These are phyloP conservation scores for Macrophomina tecta DNA, from an alignment of 2,329 filamentous ascomycete species.

Conservation along the genomic window DNA sequence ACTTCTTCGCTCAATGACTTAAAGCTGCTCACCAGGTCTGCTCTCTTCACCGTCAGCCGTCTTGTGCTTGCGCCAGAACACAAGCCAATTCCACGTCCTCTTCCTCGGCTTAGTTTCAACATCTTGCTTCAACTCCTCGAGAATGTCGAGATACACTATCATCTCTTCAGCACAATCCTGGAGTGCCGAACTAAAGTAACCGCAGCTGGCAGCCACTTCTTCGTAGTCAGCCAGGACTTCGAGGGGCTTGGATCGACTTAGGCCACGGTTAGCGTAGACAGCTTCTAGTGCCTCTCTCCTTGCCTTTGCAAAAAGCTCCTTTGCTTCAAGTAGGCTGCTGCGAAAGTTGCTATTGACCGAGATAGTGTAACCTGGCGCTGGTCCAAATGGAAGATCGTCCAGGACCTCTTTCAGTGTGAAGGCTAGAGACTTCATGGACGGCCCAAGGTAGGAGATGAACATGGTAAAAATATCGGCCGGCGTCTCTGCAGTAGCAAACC, in stretches of 20 bases:
- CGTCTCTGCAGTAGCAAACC: constrained; percentile 47
- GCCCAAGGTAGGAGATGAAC: constrained; percentile 87
- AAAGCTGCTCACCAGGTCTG: constrained; percentile 33
- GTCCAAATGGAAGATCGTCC: constrained; percentile 81
- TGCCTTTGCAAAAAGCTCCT: constrained; percentile 77
- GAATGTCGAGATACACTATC: constrained; percentile 77
- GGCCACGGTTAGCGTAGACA: constrained; percentile 80
- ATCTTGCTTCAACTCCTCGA: constrained; percentile 81
- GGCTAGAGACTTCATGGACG: constrained; percentile 94
- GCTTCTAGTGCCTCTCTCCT: constrained; percentile 76
- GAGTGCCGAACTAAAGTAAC: constrained; percentile 92
- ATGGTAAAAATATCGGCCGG: constrained; percentile 88
- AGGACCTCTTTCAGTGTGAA: constrained; percentile 89
- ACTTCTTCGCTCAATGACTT: not conserved
- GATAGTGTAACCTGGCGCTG: constrained; percentile 70
- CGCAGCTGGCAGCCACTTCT: constrained; percentile 96
- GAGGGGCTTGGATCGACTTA: constrained; percentile 70
- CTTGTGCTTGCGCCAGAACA: constrained; percentile 68
- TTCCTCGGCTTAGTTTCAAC: constrained; percentile 66
- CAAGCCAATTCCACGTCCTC: constrained; percentile 83
- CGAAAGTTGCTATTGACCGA: constrained; percentile 80
- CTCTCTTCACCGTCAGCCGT: constrained; percentile 30
- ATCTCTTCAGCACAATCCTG: constrained; percentile 91
- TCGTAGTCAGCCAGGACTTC: constrained; percentile 91
- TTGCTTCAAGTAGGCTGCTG: constrained; percentile 78